A percentile compares a stretch with the other conserved stretches of the same genome.
Evolutionary conservation across 345 rosid species (phyloP).

Genomic region (Theobroma cacao): DNA sequence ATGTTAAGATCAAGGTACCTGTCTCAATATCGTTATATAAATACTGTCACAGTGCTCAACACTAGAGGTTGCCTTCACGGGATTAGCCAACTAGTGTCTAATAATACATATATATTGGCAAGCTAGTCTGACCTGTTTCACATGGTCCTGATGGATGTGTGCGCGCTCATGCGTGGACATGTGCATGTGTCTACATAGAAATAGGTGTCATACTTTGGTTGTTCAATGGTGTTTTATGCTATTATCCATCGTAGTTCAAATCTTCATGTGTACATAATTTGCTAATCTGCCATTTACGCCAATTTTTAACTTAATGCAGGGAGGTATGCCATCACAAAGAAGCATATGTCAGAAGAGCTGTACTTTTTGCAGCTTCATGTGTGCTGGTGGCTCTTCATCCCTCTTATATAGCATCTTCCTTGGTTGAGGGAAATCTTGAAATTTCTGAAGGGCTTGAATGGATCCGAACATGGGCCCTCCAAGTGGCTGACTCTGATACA

Average conservation of each 20-base stretch:
- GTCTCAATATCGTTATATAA: background rate
- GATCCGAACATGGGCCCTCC: slow-evolving; percentile 82
- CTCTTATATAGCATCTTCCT: slow-evolving; percentile 64
- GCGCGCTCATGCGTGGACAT: background rate
- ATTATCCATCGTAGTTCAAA: background rate
- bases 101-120: background rate
- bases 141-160: background rate
- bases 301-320: slow-evolving; percentile 41
- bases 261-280: background rate
- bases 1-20: slow-evolving; percentile 80
- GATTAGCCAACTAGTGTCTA: background rate
- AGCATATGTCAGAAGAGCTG: slow-evolving; percentile 90
- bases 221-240: background rate
- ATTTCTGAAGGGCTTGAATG: slow-evolving; percentile 84
- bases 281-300: background rate
- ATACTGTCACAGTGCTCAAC: background rate
- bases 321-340: slow-evolving; percentile 81
- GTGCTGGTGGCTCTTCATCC: slow-evolving; percentile 83
- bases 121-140: background rate
- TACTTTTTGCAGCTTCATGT: slow-evolving; percentile 82
- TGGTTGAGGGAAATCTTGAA: slow-evolving; percentile 72
- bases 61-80: slow-evolving; percentile 6
- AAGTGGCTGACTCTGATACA: slow-evolving; percentile 67
- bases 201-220: background rate
- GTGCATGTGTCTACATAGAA: background rate